Evolutionary conservation across 805 yeast species (phyloP).

Genomic region (Saccharomycopsis schoenii): DNA sequence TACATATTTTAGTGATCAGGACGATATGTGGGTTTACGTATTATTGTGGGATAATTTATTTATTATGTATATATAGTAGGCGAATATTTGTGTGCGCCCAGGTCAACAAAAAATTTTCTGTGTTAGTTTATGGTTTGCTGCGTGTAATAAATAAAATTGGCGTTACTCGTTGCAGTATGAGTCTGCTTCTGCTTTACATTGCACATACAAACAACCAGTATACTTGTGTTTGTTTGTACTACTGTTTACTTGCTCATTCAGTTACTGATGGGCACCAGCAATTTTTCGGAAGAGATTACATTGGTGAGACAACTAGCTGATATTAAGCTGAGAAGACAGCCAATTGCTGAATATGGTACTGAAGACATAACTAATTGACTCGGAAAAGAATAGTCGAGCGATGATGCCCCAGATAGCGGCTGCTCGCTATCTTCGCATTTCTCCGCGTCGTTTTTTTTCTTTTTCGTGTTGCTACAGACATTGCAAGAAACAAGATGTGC

Average conservation of each 20-base stretch:
- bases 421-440: no score
- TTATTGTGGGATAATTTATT: neutral
- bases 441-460: neutral
- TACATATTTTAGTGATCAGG: neutral
- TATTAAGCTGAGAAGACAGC: no score
- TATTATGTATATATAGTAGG: neutral
- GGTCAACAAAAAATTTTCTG: neutral
- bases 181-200: slow-evolving; percentile 1
- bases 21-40: slow-evolving; percentile 1
- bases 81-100: neutral
- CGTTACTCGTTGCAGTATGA: slow-evolving; percentile 1
- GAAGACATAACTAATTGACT: no score
- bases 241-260: no score
- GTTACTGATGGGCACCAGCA: no score
- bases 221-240: no score
- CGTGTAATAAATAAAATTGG: neutral
- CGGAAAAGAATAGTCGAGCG: no score
- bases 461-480: neutral
- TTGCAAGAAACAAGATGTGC: neutral
- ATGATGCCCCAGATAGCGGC: no score
- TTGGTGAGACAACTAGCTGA: no score
- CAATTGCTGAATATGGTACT: no score
- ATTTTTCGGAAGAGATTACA: no score
- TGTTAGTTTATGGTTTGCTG: neutral
- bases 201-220: neutral